These are phyloP conservation scores for Salvia hispanica DNA, from an alignment of 257 asterid species.

Conservation along the genomic window DNA sequence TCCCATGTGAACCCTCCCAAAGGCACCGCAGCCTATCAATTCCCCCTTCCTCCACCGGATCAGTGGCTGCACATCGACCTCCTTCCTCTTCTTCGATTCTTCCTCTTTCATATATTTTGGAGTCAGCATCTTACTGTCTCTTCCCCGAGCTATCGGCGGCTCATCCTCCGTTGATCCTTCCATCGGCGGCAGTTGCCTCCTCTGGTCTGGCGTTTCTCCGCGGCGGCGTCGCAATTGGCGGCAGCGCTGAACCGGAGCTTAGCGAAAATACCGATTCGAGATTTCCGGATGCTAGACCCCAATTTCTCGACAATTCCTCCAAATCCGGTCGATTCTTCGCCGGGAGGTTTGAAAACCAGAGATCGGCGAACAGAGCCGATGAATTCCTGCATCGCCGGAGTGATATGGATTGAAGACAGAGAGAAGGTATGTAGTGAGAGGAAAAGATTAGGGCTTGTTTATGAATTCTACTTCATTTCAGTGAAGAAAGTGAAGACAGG, in stretches of 20 bases:
- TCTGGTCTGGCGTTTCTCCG: slow-evolving; percentile 37
- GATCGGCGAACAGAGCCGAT: slow-evolving; percentile 95
- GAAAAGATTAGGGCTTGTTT: slow-evolving; percentile 39
- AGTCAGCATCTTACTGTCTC: slow-evolving; percentile 44
- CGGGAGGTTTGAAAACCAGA: slow-evolving; percentile 77
- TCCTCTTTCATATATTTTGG: slow-evolving; percentile 37
- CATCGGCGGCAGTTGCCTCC: slow-evolving; percentile 61
- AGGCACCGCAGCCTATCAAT: slow-evolving; percentile 91
- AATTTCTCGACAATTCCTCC: slow-evolving; percentile 91
- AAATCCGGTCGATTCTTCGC: slow-evolving; percentile 61
- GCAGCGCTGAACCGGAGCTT: slow-evolving; percentile 71
- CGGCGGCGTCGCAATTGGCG: slow-evolving; percentile 48
- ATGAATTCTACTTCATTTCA: slow-evolving; percentile 42
- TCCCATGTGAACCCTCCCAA: slow-evolving; percentile 99
- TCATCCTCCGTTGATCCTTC: slow-evolving; percentile 48
- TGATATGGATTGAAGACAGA: not conserved
- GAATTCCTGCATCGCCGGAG: slow-evolving; percentile 76
- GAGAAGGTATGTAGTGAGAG: slow-evolving; percentile 30
- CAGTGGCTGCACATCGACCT: slow-evolving; percentile 41
- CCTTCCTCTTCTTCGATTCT: slow-evolving; percentile 35
- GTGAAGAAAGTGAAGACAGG: slow-evolving; percentile 37
- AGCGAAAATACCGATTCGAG: slow-evolving; percentile 77
- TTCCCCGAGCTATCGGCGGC: slow-evolving; percentile 45
- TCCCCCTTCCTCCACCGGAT: slow-evolving; percentile 91
- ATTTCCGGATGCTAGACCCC: slow-evolving; percentile 86